Evolutionary conservation across 2,329 filamentous ascomycete genomes (phyloP), one percentile per base, ranked within the genome.

Genomic region (Pseudogymnoascus sp.): DNA sequence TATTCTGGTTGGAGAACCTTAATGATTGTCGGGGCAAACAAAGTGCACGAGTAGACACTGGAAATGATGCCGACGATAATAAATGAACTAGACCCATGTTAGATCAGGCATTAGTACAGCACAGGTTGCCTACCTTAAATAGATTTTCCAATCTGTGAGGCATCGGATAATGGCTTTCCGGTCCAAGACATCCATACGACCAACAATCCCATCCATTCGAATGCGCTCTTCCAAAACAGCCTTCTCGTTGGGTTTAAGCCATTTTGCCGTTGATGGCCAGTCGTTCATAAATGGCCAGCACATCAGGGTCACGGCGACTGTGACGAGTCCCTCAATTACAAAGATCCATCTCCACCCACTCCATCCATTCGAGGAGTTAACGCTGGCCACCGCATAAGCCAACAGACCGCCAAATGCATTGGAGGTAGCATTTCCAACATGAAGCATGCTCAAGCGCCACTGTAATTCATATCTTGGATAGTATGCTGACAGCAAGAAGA

Each of bases 261-360:
- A 82, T 3, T 71, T 73, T 37, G 78, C 77, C n/a, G 73, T 76
- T n/a, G 74, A 72, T 0, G 80, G 80, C 66, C 78, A 81, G 69
- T 83, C 4, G 12, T 49, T 49, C 43, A 49, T 49, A 49, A 41
- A 76, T 77, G 12, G 82, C 78, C 63, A 81, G 72, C 69, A 76
- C 77, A 62, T 73, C 72, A 6, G 67, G 23, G 43, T 64, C 23
- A 68, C 62, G 5, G 62, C 64, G 2, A 68, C 62, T 1, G 70
- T 72, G 14, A 72, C 63, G 7, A 63, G 63, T 7, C 62, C 71
- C 58, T 76, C 74, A 19, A 75, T 70, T n/a, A 75, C 73, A 35
- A 75, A 75, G 12, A 73, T 74, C 72, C 68, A 71, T 62, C 65
- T 65, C 68, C 67, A 71, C 5, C 68, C 68, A 16, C 58, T 52